phyloP scores from a whole-genome alignment of 345 rosid species.

The Heritiera fomes region DNA sequence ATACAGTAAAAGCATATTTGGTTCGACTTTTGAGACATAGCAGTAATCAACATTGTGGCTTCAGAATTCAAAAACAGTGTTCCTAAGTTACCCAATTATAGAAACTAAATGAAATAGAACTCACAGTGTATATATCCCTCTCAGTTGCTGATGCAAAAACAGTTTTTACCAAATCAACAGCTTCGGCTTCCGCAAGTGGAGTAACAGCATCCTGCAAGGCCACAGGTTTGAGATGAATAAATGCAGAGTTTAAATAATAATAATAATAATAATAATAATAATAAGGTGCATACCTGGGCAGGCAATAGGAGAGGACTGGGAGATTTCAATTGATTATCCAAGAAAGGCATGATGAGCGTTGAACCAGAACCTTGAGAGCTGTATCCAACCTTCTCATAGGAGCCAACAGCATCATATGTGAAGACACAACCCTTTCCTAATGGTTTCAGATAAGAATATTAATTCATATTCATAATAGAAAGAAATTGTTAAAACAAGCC shows the following conservation, averaged over 20 bases:
- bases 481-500: conserved; percentile 7
- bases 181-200: conserved; percentile 87
- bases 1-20: neutral
- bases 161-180: conserved; percentile 86
- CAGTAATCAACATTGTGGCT: neutral
- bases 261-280: neutral
- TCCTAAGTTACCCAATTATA: neutral
- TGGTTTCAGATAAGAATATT: conserved; percentile 9
- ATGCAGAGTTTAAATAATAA: conserved; percentile 7
- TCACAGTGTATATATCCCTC: conserved; percentile 92
- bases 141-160: conserved; percentile 94
- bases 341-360: conserved; percentile 86
- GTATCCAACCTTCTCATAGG: conserved; percentile 94
- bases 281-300: conserved; percentile 46
- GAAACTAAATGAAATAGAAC: conserved; percentile 28
- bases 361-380: conserved; percentile 96
- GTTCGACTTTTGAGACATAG: neutral
- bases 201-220: conserved; percentile 83
- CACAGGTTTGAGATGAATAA: conserved; percentile 4
- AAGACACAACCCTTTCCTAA: conserved; percentile 93
- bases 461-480: neutral
- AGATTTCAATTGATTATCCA: conserved; percentile 93
- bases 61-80: neutral
- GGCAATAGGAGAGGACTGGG: conserved; percentile 98
- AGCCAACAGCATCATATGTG: conserved; percentile 97